phyloP scores from a whole-genome alignment of 768 basidiomycete genomes.

The Boletus reticulatus region DNA sequence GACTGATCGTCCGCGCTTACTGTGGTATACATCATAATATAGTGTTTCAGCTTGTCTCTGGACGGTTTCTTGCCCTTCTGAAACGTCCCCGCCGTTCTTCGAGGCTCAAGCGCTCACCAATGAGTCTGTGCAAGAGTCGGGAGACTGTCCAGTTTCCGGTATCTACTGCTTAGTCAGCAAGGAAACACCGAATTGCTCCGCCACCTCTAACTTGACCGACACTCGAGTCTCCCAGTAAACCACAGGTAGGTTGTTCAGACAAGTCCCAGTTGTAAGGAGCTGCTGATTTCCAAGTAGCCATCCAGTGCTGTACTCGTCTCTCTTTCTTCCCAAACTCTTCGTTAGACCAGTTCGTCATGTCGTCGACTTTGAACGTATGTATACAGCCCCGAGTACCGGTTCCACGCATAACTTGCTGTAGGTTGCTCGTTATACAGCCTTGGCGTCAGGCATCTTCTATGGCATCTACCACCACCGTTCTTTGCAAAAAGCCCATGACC shows the following conservation, averaged over 20 bases:
- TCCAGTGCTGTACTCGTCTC: conserved; percentile 12
- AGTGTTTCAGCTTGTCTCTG: no score
- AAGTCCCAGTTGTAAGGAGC: background rate
- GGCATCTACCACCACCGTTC: conserved; percentile 92
- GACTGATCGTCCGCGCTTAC: no score
- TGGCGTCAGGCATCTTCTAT: conserved; percentile 83
- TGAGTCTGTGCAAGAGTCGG: no score
- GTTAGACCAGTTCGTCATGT: conserved; percentile 45
- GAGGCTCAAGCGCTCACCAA: no score
- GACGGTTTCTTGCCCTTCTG: no score
- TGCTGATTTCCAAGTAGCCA: conserved; percentile 9
- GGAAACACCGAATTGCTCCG: conserved; percentile 30
- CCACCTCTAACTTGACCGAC: conserved; percentile 12
- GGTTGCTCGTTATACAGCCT: conserved; percentile 94
- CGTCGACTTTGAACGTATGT: conserved; percentile 75
- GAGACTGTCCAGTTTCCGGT: no score
- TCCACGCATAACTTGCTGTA: conserved; percentile 29
- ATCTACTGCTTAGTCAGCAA: conserved; percentile 29
- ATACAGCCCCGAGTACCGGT: background rate
- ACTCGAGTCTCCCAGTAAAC: conserved; percentile 11
- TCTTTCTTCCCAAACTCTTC: conserved; percentile 9
- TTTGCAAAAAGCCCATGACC: conserved; percentile 77
- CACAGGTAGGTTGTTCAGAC: conserved; percentile 5
- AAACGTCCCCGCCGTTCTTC: no score
- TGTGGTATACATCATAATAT: no score